Conservation (phyloP, 139 green algal genomes). For the Chlamydomonas sp. region DNA sequence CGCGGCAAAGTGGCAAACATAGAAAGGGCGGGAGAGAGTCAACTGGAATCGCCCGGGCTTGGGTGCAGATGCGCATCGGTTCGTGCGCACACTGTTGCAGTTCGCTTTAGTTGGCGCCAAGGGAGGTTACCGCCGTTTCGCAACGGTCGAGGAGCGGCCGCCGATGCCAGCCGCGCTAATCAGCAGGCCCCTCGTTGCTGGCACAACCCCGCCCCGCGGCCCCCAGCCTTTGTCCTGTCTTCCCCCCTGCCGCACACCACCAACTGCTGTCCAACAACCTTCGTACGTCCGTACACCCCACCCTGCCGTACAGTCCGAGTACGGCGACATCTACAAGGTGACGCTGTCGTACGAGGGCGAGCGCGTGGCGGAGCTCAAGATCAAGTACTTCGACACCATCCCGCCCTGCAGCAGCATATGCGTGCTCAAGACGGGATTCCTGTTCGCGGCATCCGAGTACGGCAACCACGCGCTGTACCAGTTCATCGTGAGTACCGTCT, state of each 20-base stretch:
- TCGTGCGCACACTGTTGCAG: too few species aligned
- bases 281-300: neutral
- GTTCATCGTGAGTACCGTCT: slow-evolving; percentile 79
- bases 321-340: slow-evolving; percentile 98
- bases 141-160: too few species aligned
- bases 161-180: too few species aligned
- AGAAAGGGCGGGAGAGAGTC: neutral
- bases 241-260: neutral
- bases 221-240: neutral
- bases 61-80: too few species aligned
- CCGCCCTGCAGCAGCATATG: slow-evolving; percentile 84
- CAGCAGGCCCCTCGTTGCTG: too few species aligned
- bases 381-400: slow-evolving; percentile 99
- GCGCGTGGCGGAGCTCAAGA: slow-evolving; percentile 85
- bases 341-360: slow-evolving; percentile 83
- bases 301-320: slow-evolving; percentile 86
- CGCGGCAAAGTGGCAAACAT: too few species aligned
- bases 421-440: slow-evolving; percentile 95
- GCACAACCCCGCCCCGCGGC: neutral
- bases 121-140: too few species aligned
- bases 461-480: slow-evolving; percentile 98
- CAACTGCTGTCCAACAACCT: too few species aligned
- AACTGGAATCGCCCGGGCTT: too few species aligned
- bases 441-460: slow-evolving; percentile 96
- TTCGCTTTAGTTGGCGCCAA: too few species aligned